Evolutionary conservation across 345 rosid species (phyloP), one percentile per base, ranked within the genome.

Genomic region (Aurinia saxatilis): DNA sequence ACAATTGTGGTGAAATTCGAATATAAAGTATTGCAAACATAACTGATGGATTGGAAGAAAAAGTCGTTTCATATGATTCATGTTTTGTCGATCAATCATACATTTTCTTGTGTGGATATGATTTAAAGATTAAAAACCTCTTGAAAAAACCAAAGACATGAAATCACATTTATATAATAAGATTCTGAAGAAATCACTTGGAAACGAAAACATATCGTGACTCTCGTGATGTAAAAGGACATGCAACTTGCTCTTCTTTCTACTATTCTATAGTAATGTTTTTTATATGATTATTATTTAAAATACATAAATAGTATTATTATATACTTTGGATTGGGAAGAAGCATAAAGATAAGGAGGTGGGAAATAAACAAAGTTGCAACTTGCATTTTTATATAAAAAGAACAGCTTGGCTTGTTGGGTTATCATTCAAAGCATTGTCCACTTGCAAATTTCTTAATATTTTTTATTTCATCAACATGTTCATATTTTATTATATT

Each of bases 191-290:
- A 63, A 47, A 41, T 50, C 65, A 49, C 53, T 62, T 48, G 46
- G 59, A 63, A 48, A 70, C 54, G 50, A 66, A n/a, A 45, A 66
- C 63, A 63, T 45, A 48, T 45, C 44, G 70, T n/a, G 70, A 71
- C 65, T 64, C 60, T 63, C 51, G 75, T 55, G 75, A 71, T 64
- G 70, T 71, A 63, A 71, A 57, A 64, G 65, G 71, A 71, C 71
- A 10, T 67, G 78, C 84, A 82, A 80, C 63, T 80, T 79, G 88
- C 79, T 6, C 50, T 35, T 12, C 45, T 60, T 50, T 52, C 33
- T 53, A 16, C 60, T 53, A 25, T 11, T 17, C n/a, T 33, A 21
- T 8, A 41, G 41, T 35, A 49, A 19, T 36, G 36, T n/a, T n/a
- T n/a, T n/a, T n/a, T n/a, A n/a, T n/a, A n/a, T n/a, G n/a, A n/a